Evolutionary conservation across 2,329 filamentous ascomycete species (phyloP).

Genomic region (Diplocarpon rosae): DNA sequence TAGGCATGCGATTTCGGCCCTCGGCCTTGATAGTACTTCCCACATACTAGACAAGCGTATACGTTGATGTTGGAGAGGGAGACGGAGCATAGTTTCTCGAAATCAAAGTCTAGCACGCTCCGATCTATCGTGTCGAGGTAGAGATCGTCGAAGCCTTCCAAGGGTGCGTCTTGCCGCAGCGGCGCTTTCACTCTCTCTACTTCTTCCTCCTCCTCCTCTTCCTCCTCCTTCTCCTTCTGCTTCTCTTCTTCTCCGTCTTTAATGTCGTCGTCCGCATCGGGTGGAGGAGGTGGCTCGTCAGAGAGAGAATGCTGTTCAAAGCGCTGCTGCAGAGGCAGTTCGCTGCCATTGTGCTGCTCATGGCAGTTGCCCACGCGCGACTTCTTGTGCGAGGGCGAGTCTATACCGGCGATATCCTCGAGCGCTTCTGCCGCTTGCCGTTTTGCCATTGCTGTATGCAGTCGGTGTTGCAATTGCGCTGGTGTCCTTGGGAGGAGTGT

Average conservation of each 20-base stretch:
- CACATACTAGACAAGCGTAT: conserved; percentile 93
- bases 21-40: conserved; percentile 93
- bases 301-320: conserved; percentile 11
- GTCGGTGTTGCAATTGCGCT: background rate
- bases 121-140: conserved; percentile 97
- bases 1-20: conserved; percentile 94
- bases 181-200: conserved; percentile 31
- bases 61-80: conserved; percentile 97
- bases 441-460: conserved; percentile 35
- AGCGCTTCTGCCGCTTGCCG: conserved; percentile 49
- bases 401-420: conserved; percentile 42
- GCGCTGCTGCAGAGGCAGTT: conserved; percentile 22
- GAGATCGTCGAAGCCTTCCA: conserved; percentile 84
- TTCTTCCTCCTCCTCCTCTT: conserved; percentile 22
- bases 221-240: conserved; percentile 23
- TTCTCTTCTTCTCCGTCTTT: conserved; percentile 20
- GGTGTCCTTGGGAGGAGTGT: too few species aligned
- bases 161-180: conserved; percentile 63
- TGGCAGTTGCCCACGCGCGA: conserved; percentile 35
- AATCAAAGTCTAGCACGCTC: conserved; percentile 90
- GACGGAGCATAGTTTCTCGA: conserved; percentile 95
- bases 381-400: conserved; percentile 48
- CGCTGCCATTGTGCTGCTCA: conserved; percentile 20
- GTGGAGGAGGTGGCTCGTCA: conserved; percentile 1
- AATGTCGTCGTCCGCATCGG: too few species aligned